Base-by-base conservation (phyloP, 805 yeast species). In the Nakazawaea ishiwadae region DNA sequence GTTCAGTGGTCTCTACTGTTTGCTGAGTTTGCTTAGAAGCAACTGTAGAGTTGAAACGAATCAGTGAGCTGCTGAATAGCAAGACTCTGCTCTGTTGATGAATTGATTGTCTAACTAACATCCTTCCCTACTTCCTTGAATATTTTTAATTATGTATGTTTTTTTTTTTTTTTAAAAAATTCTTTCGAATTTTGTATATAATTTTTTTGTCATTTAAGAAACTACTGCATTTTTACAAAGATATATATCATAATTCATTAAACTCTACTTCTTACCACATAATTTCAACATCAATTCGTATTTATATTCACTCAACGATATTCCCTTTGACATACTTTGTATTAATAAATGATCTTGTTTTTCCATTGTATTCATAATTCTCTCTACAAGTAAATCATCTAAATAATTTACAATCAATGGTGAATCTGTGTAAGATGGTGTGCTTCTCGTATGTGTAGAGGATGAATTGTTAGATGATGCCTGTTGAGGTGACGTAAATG, bases 271-370 rank as follows among this genome's bases (percentile, higher is more conserved):
- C n/a, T 18, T 37, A 33, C 28, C 44, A 27, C 15, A 39, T 42
- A 54, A 29, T 41, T 50, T 50, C 44, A 48, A 42, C 51, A 49
- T 50, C 42, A 58, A 44, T 42, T 57, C 59, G 37, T 58, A 53
- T 38, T 51, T 53, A 29, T 55, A 28, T 23, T 59, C 48, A 50
- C 58, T 44, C 47, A 58, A 28, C 51, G 60, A 9, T 53, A 51
- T 42, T 48, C 56, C 54, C 51, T 44, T 54, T 54, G 44, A 51
- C 58, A 43, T 47, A 7, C 63, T 62, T 11, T 59, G 51, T 37
- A 55, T 53, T 40, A 60, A 42, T 21, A 60, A 41, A 36, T 54
- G 60, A 45, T 60, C 66, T 38, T 40, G 44, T 39, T 53, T 59
- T 35, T 57, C 62, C 46, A 59, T 36, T 41, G 59, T 57, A 41